These are phyloP conservation scores for Raphanus sativus DNA, from an alignment of 345 rosid species.

Conservation along the genomic window DNA sequence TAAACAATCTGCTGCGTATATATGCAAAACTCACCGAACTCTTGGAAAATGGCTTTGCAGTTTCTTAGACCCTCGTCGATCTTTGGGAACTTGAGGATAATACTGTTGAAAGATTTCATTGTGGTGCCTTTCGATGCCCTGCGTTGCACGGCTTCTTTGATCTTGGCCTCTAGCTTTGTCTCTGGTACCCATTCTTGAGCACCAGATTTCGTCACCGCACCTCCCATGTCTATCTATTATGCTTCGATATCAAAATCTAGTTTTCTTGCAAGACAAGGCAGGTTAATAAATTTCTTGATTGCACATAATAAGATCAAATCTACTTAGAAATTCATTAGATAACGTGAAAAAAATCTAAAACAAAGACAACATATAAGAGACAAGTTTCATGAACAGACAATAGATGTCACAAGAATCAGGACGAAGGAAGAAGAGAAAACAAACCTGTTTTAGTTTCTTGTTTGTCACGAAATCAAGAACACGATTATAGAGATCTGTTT, in stretches of 20 bases:
- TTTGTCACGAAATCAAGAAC: constrained; percentile 28
- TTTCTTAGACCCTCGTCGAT: constrained; percentile 76
- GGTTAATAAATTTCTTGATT: constrained; percentile 17
- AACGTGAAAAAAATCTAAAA: not conserved
- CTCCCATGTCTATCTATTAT: constrained; percentile 56
- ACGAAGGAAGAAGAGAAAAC: constrained; percentile 3
- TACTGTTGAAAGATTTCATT: constrained; percentile 75
- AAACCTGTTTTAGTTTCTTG: constrained; percentile 28
- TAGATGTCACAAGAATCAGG: constrained; percentile 34
- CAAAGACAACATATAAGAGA: not conserved
- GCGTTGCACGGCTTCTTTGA: constrained; percentile 74
- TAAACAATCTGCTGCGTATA: not conserved
- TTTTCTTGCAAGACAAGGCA: constrained; percentile 40
- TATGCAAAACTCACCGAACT: constrained; percentile 59
- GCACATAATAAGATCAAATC: not conserved
- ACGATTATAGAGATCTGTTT: not conserved
- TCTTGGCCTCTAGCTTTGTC: constrained; percentile 80
- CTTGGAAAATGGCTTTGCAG: constrained; percentile 77
- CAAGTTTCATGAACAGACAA: constrained; percentile 21
- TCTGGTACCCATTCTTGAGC: constrained; percentile 54
- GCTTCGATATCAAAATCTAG: constrained; percentile 4
- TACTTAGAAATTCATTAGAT: too few relatives aligned
- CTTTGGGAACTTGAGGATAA: constrained; percentile 87
- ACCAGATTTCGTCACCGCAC: constrained; percentile 43
- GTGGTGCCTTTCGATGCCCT: constrained; percentile 63